phyloP scores from a whole-genome alignment of 768 basidiomycete species.

The Tubosaeta sp. region DNA sequence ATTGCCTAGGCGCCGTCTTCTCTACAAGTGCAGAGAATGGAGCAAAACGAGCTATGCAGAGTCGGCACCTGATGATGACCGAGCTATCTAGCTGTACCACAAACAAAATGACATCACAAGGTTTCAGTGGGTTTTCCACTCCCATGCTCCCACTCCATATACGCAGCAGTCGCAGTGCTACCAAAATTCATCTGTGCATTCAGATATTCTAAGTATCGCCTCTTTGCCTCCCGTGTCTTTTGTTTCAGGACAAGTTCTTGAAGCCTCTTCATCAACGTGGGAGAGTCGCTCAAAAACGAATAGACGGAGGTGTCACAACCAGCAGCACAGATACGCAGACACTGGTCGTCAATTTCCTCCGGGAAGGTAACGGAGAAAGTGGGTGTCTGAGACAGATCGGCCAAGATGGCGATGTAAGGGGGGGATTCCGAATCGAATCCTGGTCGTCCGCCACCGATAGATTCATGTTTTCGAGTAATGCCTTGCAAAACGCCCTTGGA shows the following conservation, averaged over 20 bases:
- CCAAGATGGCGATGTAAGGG: neutral
- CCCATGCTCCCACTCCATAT: neutral
- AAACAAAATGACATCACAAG: no score
- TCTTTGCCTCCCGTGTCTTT: neutral
- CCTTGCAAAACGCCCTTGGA: neutral
- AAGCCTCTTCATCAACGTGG: neutral
- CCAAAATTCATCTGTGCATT: neutral
- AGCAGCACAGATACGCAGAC: neutral
- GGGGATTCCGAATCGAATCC: neutral
- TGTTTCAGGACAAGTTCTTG: neutral
- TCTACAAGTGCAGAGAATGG: slow-evolving; percentile 15
- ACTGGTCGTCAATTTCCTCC: neutral
- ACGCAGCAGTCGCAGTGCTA: neutral
- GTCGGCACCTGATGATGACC: slow-evolving; percentile 42
- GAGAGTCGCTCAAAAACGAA: neutral
- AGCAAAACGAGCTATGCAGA: slow-evolving; percentile 38
- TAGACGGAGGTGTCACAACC: neutral
- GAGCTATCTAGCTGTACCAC: no score
- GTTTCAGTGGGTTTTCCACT: no score
- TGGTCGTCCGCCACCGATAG: neutral
- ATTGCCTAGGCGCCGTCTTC: slow-evolving; percentile 7
- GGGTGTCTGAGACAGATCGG: neutral
- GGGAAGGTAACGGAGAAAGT: neutral
- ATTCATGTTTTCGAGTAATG: neutral
- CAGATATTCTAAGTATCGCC: neutral